phyloP scores from a whole-genome alignment of 306 rosid genomes.

The Hylodesmum podocarpum region DNA sequence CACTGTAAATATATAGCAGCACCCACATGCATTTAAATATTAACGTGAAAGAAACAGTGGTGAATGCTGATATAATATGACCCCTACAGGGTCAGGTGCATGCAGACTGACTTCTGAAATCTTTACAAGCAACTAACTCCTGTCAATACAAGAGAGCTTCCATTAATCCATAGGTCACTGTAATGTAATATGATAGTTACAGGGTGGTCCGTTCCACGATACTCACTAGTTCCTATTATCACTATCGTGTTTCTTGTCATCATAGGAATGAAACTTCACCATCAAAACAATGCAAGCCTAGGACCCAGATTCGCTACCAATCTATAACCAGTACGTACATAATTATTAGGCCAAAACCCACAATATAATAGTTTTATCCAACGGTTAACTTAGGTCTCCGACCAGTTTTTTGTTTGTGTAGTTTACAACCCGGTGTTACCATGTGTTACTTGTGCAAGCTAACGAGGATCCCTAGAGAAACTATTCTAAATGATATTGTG shows the following conservation, averaged over 20 bases:
- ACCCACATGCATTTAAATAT: background rate
- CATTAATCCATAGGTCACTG: background rate
- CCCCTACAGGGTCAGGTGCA: background rate
- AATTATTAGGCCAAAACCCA: no score
- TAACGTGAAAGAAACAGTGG: constrained; percentile 15
- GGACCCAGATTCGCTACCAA: background rate
- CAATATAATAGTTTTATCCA: background rate
- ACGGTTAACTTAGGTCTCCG: background rate
- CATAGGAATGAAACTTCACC: no score
- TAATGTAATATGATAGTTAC: no score
- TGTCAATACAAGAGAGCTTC: background rate
- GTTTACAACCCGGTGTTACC: background rate
- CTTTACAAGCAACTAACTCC: constrained; percentile 28
- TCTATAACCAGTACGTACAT: constrained; percentile 3
- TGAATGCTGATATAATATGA: background rate
- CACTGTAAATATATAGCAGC: no score
- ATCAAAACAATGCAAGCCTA: no score
- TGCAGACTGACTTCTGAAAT: background rate
- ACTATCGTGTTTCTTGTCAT: no score
- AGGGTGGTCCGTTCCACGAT: no score
- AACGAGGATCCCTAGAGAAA: no score
- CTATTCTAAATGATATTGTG: no score
- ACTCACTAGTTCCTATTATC: no score
- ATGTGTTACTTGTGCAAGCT: no score
- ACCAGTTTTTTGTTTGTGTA: background rate